Conservation (phyloP, 1,284 basidiomycete species). For the Ganoderma leucocontextum region DNA sequence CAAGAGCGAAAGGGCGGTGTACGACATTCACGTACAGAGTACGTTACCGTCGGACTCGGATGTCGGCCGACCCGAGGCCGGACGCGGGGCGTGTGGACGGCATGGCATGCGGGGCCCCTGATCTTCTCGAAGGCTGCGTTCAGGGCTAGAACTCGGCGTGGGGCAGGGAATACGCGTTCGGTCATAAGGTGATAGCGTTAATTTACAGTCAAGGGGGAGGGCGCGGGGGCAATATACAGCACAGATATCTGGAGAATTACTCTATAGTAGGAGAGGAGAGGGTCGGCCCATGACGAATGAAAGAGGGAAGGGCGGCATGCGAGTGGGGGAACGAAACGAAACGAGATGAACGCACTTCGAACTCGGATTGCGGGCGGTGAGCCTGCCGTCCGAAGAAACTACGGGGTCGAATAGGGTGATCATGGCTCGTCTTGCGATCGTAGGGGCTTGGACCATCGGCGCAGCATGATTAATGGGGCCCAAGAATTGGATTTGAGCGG, state of each 20-base stretch:
- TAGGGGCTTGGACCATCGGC: not conserved
- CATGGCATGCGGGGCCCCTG: not conserved
- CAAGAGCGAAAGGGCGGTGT: not conserved
- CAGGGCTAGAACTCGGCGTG: not conserved
- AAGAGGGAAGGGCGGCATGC: not conserved
- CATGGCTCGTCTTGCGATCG: no score
- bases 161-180: not conserved
- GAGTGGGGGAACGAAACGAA: not conserved
- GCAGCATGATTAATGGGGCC: not conserved
- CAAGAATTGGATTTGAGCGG: conserved; percentile 1
- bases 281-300: not conserved
- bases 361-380: not conserved
- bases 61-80: not conserved
- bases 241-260: not conserved
- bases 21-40: not conserved
- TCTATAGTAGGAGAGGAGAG: not conserved
- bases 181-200: conserved; percentile 3
- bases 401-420: not conserved
- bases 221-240: conserved; percentile 1
- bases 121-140: not conserved
- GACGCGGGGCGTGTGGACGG: not conserved
- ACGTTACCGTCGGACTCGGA: conserved; percentile 7
- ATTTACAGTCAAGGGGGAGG: not conserved
- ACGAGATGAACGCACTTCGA: not conserved
- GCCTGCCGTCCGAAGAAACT: not conserved